Evolutionary conservation across 2,329 filamentous ascomycete genomes (phyloP).

Genomic region (Fusarium bactridioides): DNA sequence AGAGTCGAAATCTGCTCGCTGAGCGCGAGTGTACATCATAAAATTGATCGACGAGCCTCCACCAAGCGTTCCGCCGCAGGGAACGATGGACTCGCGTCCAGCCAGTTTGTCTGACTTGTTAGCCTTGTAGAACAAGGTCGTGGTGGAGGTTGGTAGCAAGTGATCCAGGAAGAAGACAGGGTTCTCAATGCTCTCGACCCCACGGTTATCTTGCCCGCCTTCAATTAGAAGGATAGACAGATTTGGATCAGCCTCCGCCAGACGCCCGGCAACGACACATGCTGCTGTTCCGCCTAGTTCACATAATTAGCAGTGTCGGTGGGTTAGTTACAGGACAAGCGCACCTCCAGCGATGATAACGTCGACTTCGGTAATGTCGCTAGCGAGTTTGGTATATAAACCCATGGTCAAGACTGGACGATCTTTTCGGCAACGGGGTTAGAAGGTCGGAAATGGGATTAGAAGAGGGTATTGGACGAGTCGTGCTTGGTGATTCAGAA

Average conservation of each 20-base stretch:
- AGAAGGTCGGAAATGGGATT: neutral
- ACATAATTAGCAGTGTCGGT: neutral
- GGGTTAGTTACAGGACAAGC: neutral
- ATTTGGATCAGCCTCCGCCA: constrained; percentile 41
- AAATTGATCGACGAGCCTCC: constrained; percentile 47
- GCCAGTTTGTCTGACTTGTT: constrained; percentile 36
- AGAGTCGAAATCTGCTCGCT: constrained; percentile 45
- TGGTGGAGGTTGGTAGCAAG: constrained; percentile 35
- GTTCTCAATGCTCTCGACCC: constrained; percentile 40
- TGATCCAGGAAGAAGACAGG: constrained; percentile 41
- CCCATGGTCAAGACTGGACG: constrained; percentile 20
- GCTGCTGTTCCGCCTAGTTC: constrained; percentile 43
- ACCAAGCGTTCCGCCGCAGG: constrained; percentile 41
- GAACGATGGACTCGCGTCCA: constrained; percentile 38
- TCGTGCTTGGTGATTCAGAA: neutral
- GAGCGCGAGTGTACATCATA: constrained; percentile 46
- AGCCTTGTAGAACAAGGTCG: constrained; percentile 40
- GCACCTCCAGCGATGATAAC: constrained; percentile 35
- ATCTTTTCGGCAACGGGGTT: neutral
- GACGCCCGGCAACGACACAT: constrained; percentile 43
- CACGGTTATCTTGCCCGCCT: constrained; percentile 41
- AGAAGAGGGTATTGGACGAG: neutral
- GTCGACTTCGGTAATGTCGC: constrained; percentile 30
- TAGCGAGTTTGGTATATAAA: constrained; percentile 30
- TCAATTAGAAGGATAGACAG: constrained; percentile 46